Conservation (phyloP, 805 yeast species). For the Yamadazyma scolyti region DNA sequence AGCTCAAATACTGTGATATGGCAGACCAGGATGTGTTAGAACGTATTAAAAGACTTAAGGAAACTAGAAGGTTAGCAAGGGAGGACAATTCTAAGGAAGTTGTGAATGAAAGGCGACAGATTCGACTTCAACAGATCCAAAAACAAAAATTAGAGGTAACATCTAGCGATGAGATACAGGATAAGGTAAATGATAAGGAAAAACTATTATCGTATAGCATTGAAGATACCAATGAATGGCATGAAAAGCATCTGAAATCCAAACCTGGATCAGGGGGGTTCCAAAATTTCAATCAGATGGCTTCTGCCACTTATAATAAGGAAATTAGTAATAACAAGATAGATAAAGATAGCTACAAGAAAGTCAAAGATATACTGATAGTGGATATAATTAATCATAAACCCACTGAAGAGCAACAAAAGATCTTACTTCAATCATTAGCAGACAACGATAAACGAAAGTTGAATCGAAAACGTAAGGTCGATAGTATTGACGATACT, state of each 20-base stretch:
- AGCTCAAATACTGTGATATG: too few relatives aligned
- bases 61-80: slow-evolving; percentile 3
- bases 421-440: slow-evolving; percentile 26
- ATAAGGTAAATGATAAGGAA: neutral
- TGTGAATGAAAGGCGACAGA: slow-evolving; percentile 2
- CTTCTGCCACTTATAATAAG: slow-evolving; percentile 58
- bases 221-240: slow-evolving; percentile 66
- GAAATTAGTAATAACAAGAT: slow-evolving; percentile 36
- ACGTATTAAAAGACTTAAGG: slow-evolving; percentile 2
- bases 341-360: slow-evolving; percentile 41
- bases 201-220: slow-evolving; percentile 34
- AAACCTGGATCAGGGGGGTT: slow-evolving; percentile 30
- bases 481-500: slow-evolving; percentile 22
- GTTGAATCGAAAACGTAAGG: slow-evolving; percentile 28
- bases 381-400: slow-evolving; percentile 1
- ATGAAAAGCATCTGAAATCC: slow-evolving; percentile 31
- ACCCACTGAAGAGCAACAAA: slow-evolving; percentile 28
- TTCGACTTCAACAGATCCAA: slow-evolving; percentile 2
- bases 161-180: neutral
- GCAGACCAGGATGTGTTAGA: slow-evolving; percentile 6
- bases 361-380: slow-evolving; percentile 1
- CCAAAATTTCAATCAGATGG: slow-evolving; percentile 51
- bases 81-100: slow-evolving; percentile 5
- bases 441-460: slow-evolving; percentile 33
- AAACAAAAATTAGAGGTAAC: slow-evolving; percentile 1